Evolutionary conservation across 2,329 filamentous ascomycete species (phyloP), one percentile per base, ranked within the genome.

Genomic region (Verticillium nubilum): DNA sequence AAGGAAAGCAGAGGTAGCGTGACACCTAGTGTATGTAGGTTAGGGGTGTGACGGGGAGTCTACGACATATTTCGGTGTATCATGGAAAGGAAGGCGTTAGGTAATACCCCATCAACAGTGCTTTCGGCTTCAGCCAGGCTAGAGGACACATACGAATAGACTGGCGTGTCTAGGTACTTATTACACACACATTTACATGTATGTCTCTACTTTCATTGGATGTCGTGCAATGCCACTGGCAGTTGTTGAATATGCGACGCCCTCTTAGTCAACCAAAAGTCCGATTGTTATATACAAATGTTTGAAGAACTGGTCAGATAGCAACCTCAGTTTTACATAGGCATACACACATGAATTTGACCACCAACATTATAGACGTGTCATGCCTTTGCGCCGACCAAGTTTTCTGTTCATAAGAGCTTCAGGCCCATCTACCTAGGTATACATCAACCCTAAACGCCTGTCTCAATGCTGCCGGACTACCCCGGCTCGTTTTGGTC

Each of bases 1-100:
- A 82, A 60, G 84, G 82, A 3, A 82, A 83, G 67, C 71, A 73
- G 26, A 26, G 37, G 10, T 57, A 5, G 52, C 52, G 52, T 25
- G 13, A 27, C 9, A 23, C 2, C 33, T 6, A 13, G 33, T 13
- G 17, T 9, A 15, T 17, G 33, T 15, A 1, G 33, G 6, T 1
- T 5, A 17, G 33, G 33, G 6, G 13, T 5, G 33, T 17, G 33
- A 15, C 15, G 33, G n/a, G 15, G 33, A 33, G 31, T 10, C 6
- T 15, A 12, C 15, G 10, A 10, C 31, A 15, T 10, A 33, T 4
- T 33, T 33, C 15, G 31, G 31, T 15, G 15, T 15, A 33, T 33
- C 31, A n/a, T n/a, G n/a, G n/a, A n/a, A n/a, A 50, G 42, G 42
- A 7, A 23, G 42, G 42, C 42, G 42, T 50, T 50, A 10, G 42